Conservation (phyloP, 2,329 filamentous ascomycete species). For the Lanzia echinophila region DNA sequence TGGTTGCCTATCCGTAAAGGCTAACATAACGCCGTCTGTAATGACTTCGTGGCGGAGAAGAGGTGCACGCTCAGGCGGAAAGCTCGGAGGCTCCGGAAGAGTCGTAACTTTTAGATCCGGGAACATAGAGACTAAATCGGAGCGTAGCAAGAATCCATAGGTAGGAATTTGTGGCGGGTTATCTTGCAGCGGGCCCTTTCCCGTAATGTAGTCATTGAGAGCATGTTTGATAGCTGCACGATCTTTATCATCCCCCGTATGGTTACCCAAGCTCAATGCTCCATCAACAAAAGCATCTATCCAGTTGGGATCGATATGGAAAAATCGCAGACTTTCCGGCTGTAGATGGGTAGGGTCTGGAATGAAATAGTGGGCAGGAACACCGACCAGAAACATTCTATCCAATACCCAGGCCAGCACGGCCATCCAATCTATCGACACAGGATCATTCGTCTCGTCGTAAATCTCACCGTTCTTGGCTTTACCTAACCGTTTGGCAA, state of each 20-base stretch:
- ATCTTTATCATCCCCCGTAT: conserved; percentile 28
- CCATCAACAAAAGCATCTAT: conserved; percentile 39
- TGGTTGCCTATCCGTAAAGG: conserved; percentile 29
- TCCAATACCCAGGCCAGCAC: conserved; percentile 35
- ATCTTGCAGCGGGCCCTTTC: no score
- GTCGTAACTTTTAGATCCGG: conserved; percentile 33
- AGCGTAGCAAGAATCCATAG: conserved; percentile 37
- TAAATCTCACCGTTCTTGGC: conserved; percentile 4
- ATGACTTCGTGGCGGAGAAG: neutral
- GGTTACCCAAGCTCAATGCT: conserved; percentile 36
- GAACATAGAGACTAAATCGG: conserved; percentile 32
- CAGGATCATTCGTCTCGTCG: conserved; percentile 4
- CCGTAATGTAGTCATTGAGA: conserved; percentile 31
- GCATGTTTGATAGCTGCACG: conserved; percentile 29
- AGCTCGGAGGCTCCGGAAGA: neutral
- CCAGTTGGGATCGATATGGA: conserved; percentile 40
- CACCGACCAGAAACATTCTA: conserved; percentile 30
- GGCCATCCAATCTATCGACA: conserved; percentile 32
- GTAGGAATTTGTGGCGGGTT: conserved; percentile 30
- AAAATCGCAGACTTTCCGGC: conserved; percentile 37
- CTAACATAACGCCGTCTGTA: conserved; percentile 30
- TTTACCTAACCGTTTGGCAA: neutral
- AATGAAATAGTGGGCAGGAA: conserved; percentile 38
- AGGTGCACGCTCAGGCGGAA: neutral
- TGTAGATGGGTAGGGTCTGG: conserved; percentile 33